Conservation (phyloP, 352 stramenopile species). For the Phytophthora cactorum region DNA sequence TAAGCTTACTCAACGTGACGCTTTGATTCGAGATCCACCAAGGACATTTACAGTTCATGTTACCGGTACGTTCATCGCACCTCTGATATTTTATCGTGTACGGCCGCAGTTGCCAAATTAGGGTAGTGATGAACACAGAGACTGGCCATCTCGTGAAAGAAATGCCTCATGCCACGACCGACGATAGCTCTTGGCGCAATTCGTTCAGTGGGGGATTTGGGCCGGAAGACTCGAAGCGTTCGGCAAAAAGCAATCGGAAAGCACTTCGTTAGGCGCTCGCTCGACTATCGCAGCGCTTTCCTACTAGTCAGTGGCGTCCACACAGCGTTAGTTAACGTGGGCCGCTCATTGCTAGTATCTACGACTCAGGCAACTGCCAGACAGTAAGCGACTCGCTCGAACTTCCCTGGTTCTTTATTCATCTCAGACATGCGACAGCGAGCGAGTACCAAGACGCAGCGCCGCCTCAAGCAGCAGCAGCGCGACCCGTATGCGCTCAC, state of each 20-base stretch:
- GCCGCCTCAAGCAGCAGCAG: conserved; percentile 38
- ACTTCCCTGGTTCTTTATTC: background rate
- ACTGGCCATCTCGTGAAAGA: conserved; percentile 23
- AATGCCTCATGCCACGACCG: conserved; percentile 21
- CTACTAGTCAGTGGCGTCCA: conserved; percentile 34
- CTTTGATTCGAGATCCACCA: no score
- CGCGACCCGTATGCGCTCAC: conserved; percentile 36
- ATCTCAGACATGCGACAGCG: conserved; percentile 32
- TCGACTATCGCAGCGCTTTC: conserved; percentile 24
- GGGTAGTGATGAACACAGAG: conserved; percentile 5
- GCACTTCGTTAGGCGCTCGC: conserved; percentile 13
- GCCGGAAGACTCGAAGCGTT: conserved; percentile 23
- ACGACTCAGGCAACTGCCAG: conserved; percentile 4
- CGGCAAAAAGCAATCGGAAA: conserved; percentile 18
- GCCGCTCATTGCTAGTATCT: conserved; percentile 30
- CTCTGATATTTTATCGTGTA: background rate
- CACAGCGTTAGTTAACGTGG: conserved; percentile 9
- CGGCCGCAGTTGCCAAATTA: conserved; percentile 1
- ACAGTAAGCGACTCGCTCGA: conserved; percentile 13
- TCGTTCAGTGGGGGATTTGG: conserved; percentile 35
- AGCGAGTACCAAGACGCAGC: conserved; percentile 43
- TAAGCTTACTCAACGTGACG: no score
- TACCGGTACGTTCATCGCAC: background rate
- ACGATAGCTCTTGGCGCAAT: conserved; percentile 34
- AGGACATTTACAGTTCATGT: no score